Evolutionary conservation across 345 rosid genomes (phyloP).

Genomic region (Anastatica hierochuntica): DNA sequence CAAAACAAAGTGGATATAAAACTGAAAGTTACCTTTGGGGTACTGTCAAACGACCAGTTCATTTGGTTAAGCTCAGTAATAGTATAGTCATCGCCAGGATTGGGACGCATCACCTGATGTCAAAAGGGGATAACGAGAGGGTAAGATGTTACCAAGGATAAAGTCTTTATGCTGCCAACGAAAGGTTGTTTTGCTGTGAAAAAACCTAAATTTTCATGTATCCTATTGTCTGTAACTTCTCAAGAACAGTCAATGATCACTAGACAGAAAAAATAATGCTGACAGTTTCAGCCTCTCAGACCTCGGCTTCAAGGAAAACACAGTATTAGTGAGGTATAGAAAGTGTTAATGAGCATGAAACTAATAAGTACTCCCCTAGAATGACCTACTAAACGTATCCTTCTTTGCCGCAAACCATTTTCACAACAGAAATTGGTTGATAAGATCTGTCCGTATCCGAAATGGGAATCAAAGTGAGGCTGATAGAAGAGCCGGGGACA

Average conservation of each 20-base stretch:
- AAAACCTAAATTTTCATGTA: not conserved
- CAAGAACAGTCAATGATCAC: not conserved
- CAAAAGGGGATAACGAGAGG: not conserved
- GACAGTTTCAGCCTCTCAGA: not conserved
- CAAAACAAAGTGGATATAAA: not conserved
- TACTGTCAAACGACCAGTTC: constrained; percentile 45
- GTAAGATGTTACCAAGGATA: not conserved
- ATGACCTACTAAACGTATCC: not conserved
- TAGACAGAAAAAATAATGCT: not conserved
- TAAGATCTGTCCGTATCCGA: not conserved
- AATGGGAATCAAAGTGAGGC: not conserved
- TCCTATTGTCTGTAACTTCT: not conserved
- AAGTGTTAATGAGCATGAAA: not conserved
- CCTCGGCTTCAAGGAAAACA: not conserved
- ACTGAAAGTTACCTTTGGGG: constrained; percentile 46
- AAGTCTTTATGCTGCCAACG: not conserved
- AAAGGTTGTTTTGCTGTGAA: not conserved
- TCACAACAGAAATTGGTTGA: not conserved
- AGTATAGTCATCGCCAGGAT: constrained; percentile 64
- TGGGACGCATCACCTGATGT: constrained; percentile 59
- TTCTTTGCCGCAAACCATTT: not conserved
- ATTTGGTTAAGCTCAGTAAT: constrained; percentile 63
- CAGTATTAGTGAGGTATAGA: not conserved
- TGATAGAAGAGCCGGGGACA: not conserved
- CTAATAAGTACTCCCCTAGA: not conserved